A percentile compares a stretch with the other conserved stretches of the same genome.
Evolutionary conservation across 23 red algal species (phyloP).

Genomic region (Gracilaria gracilis): DNA sequence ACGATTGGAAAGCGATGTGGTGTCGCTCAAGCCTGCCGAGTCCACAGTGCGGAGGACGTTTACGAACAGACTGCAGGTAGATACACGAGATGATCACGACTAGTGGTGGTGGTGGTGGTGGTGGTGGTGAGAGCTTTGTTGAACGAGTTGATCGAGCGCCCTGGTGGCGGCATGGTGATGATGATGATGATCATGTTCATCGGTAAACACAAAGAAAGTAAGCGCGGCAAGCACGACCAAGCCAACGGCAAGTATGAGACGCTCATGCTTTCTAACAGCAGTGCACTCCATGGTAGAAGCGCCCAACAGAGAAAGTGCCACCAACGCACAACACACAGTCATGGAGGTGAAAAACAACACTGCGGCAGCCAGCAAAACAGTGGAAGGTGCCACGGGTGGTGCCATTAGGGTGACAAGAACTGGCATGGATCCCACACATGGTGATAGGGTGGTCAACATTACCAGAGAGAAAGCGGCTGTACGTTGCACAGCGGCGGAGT

Average conservation of each 20-base stretch:
- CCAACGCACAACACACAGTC: slow-evolving; percentile 33
- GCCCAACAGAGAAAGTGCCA: slow-evolving; percentile 37
- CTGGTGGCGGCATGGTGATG: not conserved
- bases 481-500: slow-evolving; percentile 35
- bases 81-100: too few species aligned
- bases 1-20: too few species aligned
- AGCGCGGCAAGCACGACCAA: slow-evolving; percentile 33
- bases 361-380: slow-evolving; percentile 32
- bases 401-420: slow-evolving; percentile 50
- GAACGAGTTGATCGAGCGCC: too few species aligned
- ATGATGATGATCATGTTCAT: slow-evolving; percentile 14
- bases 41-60: too few species aligned
- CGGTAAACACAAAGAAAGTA: slow-evolving; percentile 58
- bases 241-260: slow-evolving; percentile 34
- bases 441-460: slow-evolving; percentile 56
- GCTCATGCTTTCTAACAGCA: slow-evolving; percentile 48
- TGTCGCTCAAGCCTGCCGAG: too few species aligned
- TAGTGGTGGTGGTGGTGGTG: too few species aligned
- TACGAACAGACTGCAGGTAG: too few species aligned
- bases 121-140: too few species aligned
- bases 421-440: slow-evolving; percentile 68
- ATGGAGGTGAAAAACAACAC: slow-evolving; percentile 46
- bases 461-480: slow-evolving; percentile 53
- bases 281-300: slow-evolving; percentile 22
- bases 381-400: slow-evolving; percentile 31